Conservation (phyloP, 495 filamentous ascomycete genomes). For the Aspergillus olivimuriae region DNA sequence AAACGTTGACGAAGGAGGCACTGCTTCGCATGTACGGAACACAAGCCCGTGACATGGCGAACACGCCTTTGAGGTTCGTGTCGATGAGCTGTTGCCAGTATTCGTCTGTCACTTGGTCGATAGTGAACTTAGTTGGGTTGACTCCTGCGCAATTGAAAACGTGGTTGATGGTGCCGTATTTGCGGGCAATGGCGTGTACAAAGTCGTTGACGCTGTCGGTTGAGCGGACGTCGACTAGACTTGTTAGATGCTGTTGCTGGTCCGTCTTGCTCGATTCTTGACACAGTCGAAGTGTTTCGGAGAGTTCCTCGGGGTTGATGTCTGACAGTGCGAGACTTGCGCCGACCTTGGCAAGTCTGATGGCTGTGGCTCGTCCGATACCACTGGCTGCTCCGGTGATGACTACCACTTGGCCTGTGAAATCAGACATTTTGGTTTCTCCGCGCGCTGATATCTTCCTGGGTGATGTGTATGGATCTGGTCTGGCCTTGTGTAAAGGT, state of each 20-base stretch:
- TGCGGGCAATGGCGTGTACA: slow-evolving; percentile 15
- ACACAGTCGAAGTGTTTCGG: background rate
- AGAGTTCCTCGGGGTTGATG: slow-evolving; percentile 21
- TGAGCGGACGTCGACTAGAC: slow-evolving; percentile 30
- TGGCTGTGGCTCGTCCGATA: slow-evolving; percentile 46
- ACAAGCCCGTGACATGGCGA: slow-evolving; percentile 8
- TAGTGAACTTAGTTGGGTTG: slow-evolving; percentile 38
- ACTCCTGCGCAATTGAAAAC: slow-evolving; percentile 50
- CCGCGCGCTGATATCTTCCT: too few species aligned
- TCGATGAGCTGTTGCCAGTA: slow-evolving; percentile 10
- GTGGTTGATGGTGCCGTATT: slow-evolving; percentile 31
- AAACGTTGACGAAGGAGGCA: slow-evolving; percentile 37
- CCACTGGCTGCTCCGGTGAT: slow-evolving; percentile 49
- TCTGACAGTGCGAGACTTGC: slow-evolving; percentile 42
- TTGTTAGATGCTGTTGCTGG: too few species aligned
- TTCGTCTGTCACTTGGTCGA: slow-evolving; percentile 21
- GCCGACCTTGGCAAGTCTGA: slow-evolving; percentile 33
- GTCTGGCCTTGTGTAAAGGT: too few species aligned
- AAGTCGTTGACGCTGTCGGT: slow-evolving; percentile 20
- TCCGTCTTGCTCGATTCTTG: too few species aligned
- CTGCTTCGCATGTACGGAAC: slow-evolving; percentile 7
- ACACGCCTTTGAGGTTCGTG: slow-evolving; percentile 12
- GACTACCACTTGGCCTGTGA: slow-evolving; percentile 22
- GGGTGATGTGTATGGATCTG: too few species aligned
- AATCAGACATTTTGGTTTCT: too few species aligned